Conservation (phyloP, 2,329 filamentous ascomycete genomes). For the Triangularia setosa region DNA sequence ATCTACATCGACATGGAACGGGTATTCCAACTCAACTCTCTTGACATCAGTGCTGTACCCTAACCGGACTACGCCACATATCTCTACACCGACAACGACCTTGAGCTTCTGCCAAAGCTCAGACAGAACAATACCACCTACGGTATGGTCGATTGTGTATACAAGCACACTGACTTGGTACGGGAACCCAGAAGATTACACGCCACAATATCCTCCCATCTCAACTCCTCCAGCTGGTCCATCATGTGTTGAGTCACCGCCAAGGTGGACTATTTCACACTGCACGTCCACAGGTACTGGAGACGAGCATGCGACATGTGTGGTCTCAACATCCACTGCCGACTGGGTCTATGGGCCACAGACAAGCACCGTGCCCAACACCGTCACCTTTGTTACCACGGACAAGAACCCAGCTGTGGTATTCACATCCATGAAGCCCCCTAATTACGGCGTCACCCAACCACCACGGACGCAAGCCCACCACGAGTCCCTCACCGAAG, state of each 20-base stretch:
- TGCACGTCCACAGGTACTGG: conserved; percentile 27
- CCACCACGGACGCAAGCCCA: conserved; percentile 21
- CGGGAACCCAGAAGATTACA: conserved; percentile 45
- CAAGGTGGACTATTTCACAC: conserved; percentile 21
- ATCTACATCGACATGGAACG: not conserved
- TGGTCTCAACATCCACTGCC: conserved; percentile 32
- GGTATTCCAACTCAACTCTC: not conserved
- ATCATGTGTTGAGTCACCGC: conserved; percentile 32
- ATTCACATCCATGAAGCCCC: conserved; percentile 36
- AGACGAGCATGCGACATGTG: conserved; percentile 31
- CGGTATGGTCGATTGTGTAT: conserved; percentile 43
- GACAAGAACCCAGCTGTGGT: conserved; percentile 54
- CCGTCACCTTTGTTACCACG: conserved; percentile 47
- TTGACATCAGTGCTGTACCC: not conserved
- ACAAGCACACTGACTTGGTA: conserved; percentile 48
- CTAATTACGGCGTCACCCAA: conserved; percentile 36
- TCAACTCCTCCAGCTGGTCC: conserved; percentile 36
- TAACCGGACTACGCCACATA: conserved; percentile 13
- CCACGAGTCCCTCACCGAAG: conserved; percentile 14
- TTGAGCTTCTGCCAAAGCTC: conserved; percentile 25
- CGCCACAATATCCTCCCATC: conserved; percentile 42
- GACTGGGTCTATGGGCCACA: conserved; percentile 24
- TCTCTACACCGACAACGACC: conserved; percentile 9
- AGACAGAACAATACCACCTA: conserved; percentile 22
- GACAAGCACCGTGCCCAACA: conserved; percentile 23